Evolutionary conservation across 176 grass and related monocot species (phyloP), one percentile per base, ranked within the genome.

Genomic region (Hsuehochloa calcarea): DNA sequence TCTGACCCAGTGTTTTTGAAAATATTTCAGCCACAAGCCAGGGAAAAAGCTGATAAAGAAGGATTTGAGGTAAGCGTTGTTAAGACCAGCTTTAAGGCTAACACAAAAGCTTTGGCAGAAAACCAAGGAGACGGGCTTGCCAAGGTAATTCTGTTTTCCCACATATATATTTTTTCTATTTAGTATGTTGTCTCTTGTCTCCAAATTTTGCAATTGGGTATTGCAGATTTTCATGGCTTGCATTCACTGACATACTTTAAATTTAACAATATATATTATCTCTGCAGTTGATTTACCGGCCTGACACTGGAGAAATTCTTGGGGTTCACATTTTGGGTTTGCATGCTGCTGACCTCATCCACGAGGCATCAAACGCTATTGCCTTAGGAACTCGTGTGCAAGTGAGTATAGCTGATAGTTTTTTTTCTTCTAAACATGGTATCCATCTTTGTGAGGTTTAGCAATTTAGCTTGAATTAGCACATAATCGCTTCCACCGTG

Each of bases 41-140:
- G 89, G 71, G 96, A 98, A 86, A 87, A 93, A 35, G 93, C 87
- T 82, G 93, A 98, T 26, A 95, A 95, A 76, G 96, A 95, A 88
- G 93, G 96, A 68, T 92, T 95, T 44, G 87, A 93, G 25, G 70
- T 98, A 51, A 75, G 75, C 73, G 87, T 98, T 81, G 96, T 90
- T 85, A 98, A 98, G 73, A 95, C 96, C 44, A 98, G 91, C 76
- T 98, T 93, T 82, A 98, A 98, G 87, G 96, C 96, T 52, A 95
- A 98, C 71, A 96, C 96, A 17, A 98, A 98, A 92, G 96, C 96
- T 77, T 86, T 98, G 88, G 96, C 89, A 81, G 96, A 95, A 84
- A 98, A 98, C 87, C 89, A 95, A 93, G 93, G 93, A 25, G 96
- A 98, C 58, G 93, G 96, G 7, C 82, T 95, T 87, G 91, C 96